Evolutionary conservation across 805 yeast genomes (phyloP), one percentile per base, ranked within the genome.

Genomic region (Candida gorgasii): DNA sequence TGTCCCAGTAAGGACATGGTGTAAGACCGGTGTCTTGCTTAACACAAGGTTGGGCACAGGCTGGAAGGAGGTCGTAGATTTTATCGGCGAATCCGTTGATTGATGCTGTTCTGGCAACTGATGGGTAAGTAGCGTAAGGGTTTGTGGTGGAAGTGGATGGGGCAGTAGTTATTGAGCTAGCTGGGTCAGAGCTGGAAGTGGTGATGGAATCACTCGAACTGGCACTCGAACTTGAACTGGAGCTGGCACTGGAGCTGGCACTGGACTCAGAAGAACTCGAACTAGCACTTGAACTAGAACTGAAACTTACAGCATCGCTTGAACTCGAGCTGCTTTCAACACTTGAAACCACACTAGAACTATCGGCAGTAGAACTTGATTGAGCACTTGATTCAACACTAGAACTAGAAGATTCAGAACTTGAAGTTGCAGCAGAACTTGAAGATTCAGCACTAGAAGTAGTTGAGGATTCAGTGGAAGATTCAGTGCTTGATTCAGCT

Each of bases 61-160:
- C 39, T 28, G 79, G 78, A 15, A 72, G 53, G 5, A 45, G 35
- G 22, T 47, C 54, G 47, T 61, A 62, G 39, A 73, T 65, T 14
- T 66, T 67, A 53, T 73, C 79, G 20, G 78, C 77, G 42, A 73
- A 73, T 1, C 79, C 79, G 47, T 73, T 73, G 44, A 70, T 61
- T 30, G 67, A 51, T 22, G 77, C 78, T 20, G 77, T 70, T 46
- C 68, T 55, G 13, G 76, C 68, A 22, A 73, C 76, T 6, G 53
- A 44, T 14, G 79, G 79, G 49, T 68, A 73, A 5, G 77, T 70
- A 38, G 58, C 64, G 59, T 63, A 72, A 44, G 53, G 45, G 32
- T 52, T 45, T 19, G 32, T 27, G 4, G 47, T 32, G n/a, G 40
- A 8, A 12, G 48, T 24, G 9, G 50, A 12, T 15, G 43, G 36